A percentile compares a stretch with the other conserved stretches of the same genome.
These are phyloP conservation scores for Cucurbita pepo DNA, from an alignment of 306 rosid species.

Conservation along the genomic window DNA sequence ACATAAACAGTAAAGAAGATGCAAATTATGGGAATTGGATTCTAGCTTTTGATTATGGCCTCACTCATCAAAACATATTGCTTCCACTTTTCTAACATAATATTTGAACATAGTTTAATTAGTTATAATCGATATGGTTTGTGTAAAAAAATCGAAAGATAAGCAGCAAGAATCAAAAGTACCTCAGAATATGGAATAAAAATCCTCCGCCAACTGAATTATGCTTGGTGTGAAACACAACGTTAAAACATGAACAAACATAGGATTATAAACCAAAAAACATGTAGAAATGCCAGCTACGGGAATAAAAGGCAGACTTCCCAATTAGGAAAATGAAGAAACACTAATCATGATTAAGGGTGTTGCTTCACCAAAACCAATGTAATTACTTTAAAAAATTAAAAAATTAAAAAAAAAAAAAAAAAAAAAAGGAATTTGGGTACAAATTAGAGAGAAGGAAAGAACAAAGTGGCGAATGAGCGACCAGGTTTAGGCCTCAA, in stretches of 20 bases:
- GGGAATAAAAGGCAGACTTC: slow-evolving; percentile 22
- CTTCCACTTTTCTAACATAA: slow-evolving; percentile 36
- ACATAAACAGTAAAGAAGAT: slow-evolving; percentile 23
- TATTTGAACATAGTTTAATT: slow-evolving; percentile 5
- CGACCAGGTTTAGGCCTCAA: slow-evolving; percentile 64
- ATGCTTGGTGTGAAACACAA: no score
- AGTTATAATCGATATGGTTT: no score
- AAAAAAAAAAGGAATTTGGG: slow-evolving; percentile 5
- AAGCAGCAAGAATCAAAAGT: no score
- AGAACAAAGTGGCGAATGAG: slow-evolving; percentile 17
- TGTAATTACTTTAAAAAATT: background rate
- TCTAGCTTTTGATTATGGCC: slow-evolving; percentile 42
- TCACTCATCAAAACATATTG: slow-evolving; percentile 30
- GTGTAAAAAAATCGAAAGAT: no score
- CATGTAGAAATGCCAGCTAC: background rate
- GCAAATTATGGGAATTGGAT: slow-evolving; percentile 3
- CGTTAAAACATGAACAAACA: no score
- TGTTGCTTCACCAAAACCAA: slow-evolving; percentile 2
- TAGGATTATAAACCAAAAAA: no score
- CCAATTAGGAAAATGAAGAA: slow-evolving; percentile 32
- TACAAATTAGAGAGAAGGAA: slow-evolving; percentile 22
- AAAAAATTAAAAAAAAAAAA: no score
- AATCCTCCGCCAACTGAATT: no score
- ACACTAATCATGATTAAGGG: slow-evolving; percentile 7
- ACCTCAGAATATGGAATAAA: no score